A percentile compares a stretch with the other conserved stretches of the same genome.
These are phyloP conservation scores for Yarrowia yakushimensis DNA, from an alignment of 805 yeast genomes.

Conservation along the genomic window DNA sequence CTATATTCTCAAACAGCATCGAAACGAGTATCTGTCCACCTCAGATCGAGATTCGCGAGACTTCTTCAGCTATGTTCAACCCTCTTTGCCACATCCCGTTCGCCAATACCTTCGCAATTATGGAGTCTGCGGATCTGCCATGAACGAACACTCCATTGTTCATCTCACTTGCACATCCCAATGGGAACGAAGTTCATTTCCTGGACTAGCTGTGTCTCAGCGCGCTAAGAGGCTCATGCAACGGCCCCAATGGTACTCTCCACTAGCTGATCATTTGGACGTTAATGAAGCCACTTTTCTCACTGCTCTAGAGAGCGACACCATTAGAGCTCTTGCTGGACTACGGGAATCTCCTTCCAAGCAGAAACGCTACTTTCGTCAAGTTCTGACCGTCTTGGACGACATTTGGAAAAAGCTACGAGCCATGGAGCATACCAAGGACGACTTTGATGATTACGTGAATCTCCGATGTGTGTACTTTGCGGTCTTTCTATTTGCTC, in stretches of 20 bases:
- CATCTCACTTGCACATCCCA: slow-evolving; percentile 12
- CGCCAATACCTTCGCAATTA: slow-evolving; percentile 7
- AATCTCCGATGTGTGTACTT: neutral
- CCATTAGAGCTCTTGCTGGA: neutral
- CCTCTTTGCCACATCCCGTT: neutral
- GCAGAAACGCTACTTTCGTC: slow-evolving; percentile 1
- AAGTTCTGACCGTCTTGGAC: neutral
- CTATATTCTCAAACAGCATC: slow-evolving; percentile 6
- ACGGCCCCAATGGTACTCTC: slow-evolving; percentile 2
- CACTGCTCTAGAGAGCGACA: neutral
- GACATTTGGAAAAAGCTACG: neutral
- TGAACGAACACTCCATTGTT: neutral
- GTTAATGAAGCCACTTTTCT: neutral
- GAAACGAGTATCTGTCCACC: slow-evolving; percentile 4
- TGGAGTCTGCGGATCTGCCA: neutral
- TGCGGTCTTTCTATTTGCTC: slow-evolving; percentile 1
- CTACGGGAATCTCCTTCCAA: neutral
- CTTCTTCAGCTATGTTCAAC: slow-evolving; percentile 7
- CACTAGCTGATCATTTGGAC: neutral
- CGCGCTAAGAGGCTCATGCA: slow-evolving; percentile 8
- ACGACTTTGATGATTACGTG: slow-evolving; percentile 5
- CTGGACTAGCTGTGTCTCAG: neutral
- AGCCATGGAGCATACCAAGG: neutral
- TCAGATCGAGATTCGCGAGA: neutral
- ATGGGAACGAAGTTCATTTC: neutral